Percentiles rank a stretch among this genome's conserved stretches.
Evolutionary conservation across 495 filamentous ascomycete genomes (phyloP).

Genomic region (Neurospora sp.): DNA sequence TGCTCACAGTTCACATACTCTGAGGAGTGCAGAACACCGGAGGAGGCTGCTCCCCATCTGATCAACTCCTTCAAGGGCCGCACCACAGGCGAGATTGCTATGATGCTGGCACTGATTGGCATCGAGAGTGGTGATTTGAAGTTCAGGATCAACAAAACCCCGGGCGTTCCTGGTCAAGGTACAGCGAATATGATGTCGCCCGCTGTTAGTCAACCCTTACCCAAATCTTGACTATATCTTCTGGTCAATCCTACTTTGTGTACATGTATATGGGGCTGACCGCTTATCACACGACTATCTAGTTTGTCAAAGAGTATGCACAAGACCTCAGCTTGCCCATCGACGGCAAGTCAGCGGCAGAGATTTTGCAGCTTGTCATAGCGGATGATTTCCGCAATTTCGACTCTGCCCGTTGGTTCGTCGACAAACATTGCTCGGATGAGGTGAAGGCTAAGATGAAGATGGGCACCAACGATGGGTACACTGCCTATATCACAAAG

Average conservation of each 20-base stretch:
- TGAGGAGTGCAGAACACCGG: slow-evolving; percentile 59
- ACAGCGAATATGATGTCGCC: slow-evolving; percentile 72
- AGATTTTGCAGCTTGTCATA: not conserved
- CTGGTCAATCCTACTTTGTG: not conserved
- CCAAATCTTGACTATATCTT: not conserved
- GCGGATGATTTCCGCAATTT: slow-evolving; percentile 45
- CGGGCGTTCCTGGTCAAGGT: slow-evolving; percentile 59
- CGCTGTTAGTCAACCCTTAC: slow-evolving; percentile 3
- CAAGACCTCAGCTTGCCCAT: not conserved
- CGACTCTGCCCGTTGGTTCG: slow-evolving; percentile 65
- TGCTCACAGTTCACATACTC: slow-evolving; percentile 16
- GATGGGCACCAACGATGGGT: slow-evolving; percentile 45
- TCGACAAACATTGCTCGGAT: slow-evolving; percentile 50
- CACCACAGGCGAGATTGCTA: slow-evolving; percentile 48
- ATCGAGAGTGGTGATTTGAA: slow-evolving; percentile 60
- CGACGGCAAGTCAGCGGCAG: not conserved
- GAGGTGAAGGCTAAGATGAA: slow-evolving; percentile 38
- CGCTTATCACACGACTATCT: not conserved
- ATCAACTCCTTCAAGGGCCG: slow-evolving; percentile 19
- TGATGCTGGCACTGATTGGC: slow-evolving; percentile 51
- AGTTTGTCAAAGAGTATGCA: not conserved
- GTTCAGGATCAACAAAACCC: slow-evolving; percentile 52
- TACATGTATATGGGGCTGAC: not conserved
- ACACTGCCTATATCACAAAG: slow-evolving; percentile 54
- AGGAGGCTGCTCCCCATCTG: slow-evolving; percentile 46